A percentile compares a stretch with the other conserved stretches of the same genome.
These are phyloP conservation scores for Leccinum obscurum DNA, from an alignment of 768 basidiomycete species.

Conservation along the genomic window DNA sequence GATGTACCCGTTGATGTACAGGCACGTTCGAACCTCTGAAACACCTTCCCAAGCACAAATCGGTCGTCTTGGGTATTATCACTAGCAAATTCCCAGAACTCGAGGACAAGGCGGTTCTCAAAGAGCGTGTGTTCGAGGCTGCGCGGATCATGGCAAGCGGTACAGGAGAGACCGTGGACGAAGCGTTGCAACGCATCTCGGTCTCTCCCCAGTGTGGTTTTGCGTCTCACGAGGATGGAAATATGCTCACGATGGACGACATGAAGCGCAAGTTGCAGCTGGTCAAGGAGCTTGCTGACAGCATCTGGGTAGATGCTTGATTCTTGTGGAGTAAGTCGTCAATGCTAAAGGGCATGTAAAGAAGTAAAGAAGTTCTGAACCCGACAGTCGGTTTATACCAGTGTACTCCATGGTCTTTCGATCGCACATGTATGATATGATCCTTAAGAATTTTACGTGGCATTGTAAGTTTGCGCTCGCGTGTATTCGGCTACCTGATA, in stretches of 20 bases:
- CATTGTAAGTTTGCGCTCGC: too few species aligned
- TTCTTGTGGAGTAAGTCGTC: background rate
- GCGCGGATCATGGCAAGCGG: background rate
- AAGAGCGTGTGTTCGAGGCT: background rate
- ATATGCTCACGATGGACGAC: background rate
- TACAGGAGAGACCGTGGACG: background rate
- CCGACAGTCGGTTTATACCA: background rate
- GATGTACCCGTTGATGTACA: background rate
- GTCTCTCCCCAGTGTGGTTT: background rate
- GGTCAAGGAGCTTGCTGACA: background rate
- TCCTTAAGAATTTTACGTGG: background rate
- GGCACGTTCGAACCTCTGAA: constrained; percentile 27
- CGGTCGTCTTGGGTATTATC: background rate
- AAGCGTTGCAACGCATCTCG: background rate
- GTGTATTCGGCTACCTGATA: background rate
- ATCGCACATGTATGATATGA: background rate
- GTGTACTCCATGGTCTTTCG: background rate
- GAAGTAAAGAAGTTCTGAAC: background rate
- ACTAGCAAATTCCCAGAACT: background rate
- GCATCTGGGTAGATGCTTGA: background rate
- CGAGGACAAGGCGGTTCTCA: background rate
- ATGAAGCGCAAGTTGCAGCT: background rate
- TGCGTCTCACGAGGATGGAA: background rate
- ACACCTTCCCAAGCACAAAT: background rate
- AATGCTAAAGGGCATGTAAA: background rate